Evolutionary conservation across 306 rosid genomes (phyloP).

Genomic region (Vicia sativa): DNA sequence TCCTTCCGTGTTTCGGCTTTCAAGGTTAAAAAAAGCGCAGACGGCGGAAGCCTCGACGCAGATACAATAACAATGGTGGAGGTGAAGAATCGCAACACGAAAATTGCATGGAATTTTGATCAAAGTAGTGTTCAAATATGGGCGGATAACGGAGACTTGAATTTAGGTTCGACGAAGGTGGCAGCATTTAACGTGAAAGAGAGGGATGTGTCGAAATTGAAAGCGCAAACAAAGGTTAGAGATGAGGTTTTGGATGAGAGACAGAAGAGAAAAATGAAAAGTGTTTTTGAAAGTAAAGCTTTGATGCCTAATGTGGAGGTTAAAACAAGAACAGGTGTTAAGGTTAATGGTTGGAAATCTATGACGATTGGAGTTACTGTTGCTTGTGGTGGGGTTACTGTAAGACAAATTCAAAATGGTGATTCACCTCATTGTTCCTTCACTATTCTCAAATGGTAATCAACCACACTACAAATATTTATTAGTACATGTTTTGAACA

Average conservation of each 20-base stretch:
- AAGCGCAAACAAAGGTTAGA: slow-evolving; percentile 48
- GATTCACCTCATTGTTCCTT: slow-evolving; percentile 59
- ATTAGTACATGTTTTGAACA: too few species aligned
- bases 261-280: slow-evolving; percentile 45
- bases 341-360: slow-evolving; percentile 45
- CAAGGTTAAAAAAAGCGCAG: slow-evolving; percentile 45
- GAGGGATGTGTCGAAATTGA: slow-evolving; percentile 45
- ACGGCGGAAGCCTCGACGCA: slow-evolving; percentile 57
- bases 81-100: slow-evolving; percentile 55
- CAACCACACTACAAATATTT: neutral
- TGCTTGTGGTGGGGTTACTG: slow-evolving; percentile 55
- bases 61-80: slow-evolving; percentile 50
- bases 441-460: slow-evolving; percentile 61
- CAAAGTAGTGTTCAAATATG: slow-evolving; percentile 1
- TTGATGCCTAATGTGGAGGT: slow-evolving; percentile 51
- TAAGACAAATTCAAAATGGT: slow-evolving; percentile 56
- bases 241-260: slow-evolving; percentile 40
- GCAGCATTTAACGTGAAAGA: slow-evolving; percentile 45
- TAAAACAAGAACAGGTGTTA: slow-evolving; percentile 44
- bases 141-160: slow-evolving; percentile 29
- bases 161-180: slow-evolving; percentile 36
- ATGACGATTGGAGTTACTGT: slow-evolving; percentile 45
- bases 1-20: slow-evolving; percentile 55
- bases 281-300: slow-evolving; percentile 37
- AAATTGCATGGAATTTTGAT: slow-evolving; percentile 46